Percentiles rank a stretch among this genome's conserved stretches.
phyloP scores from a whole-genome alignment of 441 rosid genomes.

The Flueggea neowawraea region DNA sequence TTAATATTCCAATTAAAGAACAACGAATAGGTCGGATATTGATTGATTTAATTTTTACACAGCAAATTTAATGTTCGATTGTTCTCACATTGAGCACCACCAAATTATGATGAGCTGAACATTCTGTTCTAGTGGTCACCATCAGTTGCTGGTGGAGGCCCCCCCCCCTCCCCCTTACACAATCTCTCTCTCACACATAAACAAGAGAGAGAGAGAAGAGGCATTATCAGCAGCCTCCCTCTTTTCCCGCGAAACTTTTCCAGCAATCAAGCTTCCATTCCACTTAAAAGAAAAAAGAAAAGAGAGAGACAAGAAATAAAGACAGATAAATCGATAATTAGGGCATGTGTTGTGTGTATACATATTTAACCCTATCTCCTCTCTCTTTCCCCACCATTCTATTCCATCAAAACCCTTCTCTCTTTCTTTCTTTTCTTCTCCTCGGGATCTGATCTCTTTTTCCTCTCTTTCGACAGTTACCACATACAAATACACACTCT shows the following conservation, averaged over 20 bases:
- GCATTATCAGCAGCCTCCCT: constrained; percentile 35
- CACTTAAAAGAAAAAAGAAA: constrained; percentile 15
- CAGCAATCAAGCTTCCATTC: constrained; percentile 64
- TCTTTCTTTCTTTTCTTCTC: constrained; percentile 22
- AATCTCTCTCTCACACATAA: constrained; percentile 10
- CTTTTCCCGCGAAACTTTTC: constrained; percentile 54
- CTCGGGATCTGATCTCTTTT: constrained; percentile 45
- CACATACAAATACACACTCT: constrained; percentile 11
- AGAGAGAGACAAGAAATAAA: constrained; percentile 31
- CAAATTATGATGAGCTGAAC: constrained; percentile 3
- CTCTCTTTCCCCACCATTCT: constrained; percentile 35
- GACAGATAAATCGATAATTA: constrained; percentile 41
- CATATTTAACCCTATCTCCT: constrained; percentile 62
- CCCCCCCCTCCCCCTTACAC: constrained; percentile 20
- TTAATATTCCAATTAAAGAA: too few species aligned
- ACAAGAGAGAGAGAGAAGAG: background rate
- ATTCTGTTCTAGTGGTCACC: constrained; percentile 36
- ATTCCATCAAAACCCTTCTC: background rate
- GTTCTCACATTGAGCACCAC: constrained; percentile 3
- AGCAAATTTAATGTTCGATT: too few species aligned
- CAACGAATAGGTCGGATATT: too few species aligned
- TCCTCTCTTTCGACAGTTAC: constrained; percentile 20
- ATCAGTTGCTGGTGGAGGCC: constrained; percentile 83
- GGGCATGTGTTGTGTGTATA: constrained; percentile 49
- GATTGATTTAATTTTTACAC: too few species aligned